Evolutionary conservation across 495 filamentous ascomycete genomes (phyloP).

Genomic region (Neurospora sp.): DNA sequence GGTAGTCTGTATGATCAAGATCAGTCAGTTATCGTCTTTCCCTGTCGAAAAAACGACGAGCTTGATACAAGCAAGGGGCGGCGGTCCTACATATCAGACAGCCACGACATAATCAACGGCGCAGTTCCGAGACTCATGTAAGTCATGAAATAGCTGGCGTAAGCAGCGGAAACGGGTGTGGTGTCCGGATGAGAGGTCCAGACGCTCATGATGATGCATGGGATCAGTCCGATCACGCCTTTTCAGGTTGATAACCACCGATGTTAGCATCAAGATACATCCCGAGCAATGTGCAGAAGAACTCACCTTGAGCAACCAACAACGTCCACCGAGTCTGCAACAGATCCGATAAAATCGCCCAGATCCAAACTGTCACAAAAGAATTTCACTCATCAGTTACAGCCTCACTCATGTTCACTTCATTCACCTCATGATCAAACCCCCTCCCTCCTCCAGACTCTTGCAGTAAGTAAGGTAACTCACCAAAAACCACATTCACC

Average conservation of each 20-base stretch:
- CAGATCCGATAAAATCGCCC: conserved; percentile 30
- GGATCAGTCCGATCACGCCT: conserved; percentile 26
- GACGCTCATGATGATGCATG: conserved; percentile 28
- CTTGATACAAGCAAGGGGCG: neutral
- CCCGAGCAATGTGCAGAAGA: too few species aligned
- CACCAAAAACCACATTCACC: conserved; percentile 27
- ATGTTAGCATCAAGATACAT: too few species aligned
- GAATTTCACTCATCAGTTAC: neutral
- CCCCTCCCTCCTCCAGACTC: neutral
- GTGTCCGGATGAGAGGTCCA: conserved; percentile 25
- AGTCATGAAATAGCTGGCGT: conserved; percentile 30
- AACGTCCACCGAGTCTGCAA: conserved; percentile 27
- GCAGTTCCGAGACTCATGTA: conserved; percentile 29
- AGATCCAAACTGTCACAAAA: conserved; percentile 23
- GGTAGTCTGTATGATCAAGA: conserved; percentile 12
- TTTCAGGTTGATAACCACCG: too few species aligned
- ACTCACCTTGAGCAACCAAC: conserved; percentile 26
- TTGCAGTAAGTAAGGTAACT: neutral
- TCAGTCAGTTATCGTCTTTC: neutral
- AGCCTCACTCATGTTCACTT: neutral
- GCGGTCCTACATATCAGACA: conserved; percentile 25
- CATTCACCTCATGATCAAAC: neutral
- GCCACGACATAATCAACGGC: conserved; percentile 31
- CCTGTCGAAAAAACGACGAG: neutral
- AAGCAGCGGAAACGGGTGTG: conserved; percentile 23